Evolutionary conservation across 371 early-diverging fungal genomes (phyloP).

Genomic region (Apophysomyces trapeziformis): DNA sequence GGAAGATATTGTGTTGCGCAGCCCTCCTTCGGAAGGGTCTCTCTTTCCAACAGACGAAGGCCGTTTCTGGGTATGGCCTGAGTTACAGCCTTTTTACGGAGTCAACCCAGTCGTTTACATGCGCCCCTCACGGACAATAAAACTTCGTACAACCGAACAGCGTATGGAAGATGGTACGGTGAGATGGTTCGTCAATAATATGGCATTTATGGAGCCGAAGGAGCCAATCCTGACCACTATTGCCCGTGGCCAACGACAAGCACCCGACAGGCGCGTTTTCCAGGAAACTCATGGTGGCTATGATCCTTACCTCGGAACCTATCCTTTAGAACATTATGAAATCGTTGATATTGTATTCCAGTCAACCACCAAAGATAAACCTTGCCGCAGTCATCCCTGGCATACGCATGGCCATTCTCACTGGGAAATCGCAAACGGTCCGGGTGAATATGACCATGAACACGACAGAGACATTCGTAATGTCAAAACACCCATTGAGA

Average conservation of each 20-base stretch:
- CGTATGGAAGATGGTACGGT: slow-evolving; percentile 19
- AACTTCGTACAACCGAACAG: slow-evolving; percentile 28
- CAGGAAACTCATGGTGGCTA: slow-evolving; percentile 24
- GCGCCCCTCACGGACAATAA: slow-evolving; percentile 27
- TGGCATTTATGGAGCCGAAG: slow-evolving; percentile 29
- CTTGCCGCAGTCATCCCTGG: slow-evolving; percentile 53
- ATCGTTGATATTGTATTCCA: slow-evolving; percentile 48
- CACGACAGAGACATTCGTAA: slow-evolving; percentile 30
- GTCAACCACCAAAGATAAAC: slow-evolving; percentile 30
- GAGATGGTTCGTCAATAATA: slow-evolving; percentile 39
- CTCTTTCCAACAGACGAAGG: neutral
- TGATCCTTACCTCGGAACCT: slow-evolving; percentile 40
- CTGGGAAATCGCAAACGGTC: slow-evolving; percentile 48
- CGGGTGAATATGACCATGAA: slow-evolving; percentile 43
- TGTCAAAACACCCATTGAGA: slow-evolving; percentile 26
- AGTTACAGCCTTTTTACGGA: slow-evolving; percentile 38
- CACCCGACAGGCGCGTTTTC: neutral
- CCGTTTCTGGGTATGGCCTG: slow-evolving; percentile 36
- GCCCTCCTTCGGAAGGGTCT: neutral
- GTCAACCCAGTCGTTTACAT: slow-evolving; percentile 33
- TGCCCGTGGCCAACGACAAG: slow-evolving; percentile 13
- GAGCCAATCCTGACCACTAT: slow-evolving; percentile 25
- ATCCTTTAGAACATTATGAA: slow-evolving; percentile 40
- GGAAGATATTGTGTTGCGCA: neutral
- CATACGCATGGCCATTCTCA: slow-evolving; percentile 56